Evolutionary conservation across 768 basidiomycete species (phyloP).

Genomic region (Neoboletus subvelutipes): DNA sequence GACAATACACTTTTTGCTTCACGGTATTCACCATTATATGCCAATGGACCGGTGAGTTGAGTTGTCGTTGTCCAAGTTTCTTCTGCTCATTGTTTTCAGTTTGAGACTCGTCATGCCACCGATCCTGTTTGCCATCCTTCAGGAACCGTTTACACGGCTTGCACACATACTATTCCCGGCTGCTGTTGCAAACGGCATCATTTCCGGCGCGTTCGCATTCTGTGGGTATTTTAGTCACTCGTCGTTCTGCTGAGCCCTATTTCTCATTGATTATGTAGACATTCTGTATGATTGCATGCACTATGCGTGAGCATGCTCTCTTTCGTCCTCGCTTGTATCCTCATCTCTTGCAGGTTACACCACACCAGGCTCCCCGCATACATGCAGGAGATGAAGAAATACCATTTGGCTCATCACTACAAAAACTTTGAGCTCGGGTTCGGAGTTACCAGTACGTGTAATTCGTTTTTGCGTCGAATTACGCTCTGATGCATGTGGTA

Average conservation of each 20-base stretch:
- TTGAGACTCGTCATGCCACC: slow-evolving; percentile 98
- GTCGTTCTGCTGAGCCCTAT: neutral
- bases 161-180: slow-evolving; percentile 81
- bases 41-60: slow-evolving; percentile 85
- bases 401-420: slow-evolving; percentile 97
- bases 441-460: slow-evolving; percentile 81
- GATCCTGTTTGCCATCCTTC: slow-evolving; percentile 68
- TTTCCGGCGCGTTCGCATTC: slow-evolving; percentile 74
- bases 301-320: slow-evolving; percentile 64
- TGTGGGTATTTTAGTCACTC: slow-evolving; percentile 46
- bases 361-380: slow-evolving; percentile 86
- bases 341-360: slow-evolving; percentile 54
- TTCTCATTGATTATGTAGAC: slow-evolving; percentile 44
- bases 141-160: slow-evolving; percentile 84
- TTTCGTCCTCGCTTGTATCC: neutral
- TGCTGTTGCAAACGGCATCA: slow-evolving; percentile 87
- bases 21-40: slow-evolving; percentile 96
- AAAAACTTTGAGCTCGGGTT: slow-evolving; percentile 98
- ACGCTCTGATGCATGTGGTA: slow-evolving; percentile 1
- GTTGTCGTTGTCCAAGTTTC: neutral
- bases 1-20: slow-evolving; percentile 86
- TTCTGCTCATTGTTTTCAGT: slow-evolving; percentile 36
- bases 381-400: slow-evolving; percentile 91
- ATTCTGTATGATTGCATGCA: slow-evolving; percentile 89
- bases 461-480: neutral